phyloP scores from a whole-genome alignment of 1,139 yeast genomes.

The Tardiomyces blankii region DNA sequence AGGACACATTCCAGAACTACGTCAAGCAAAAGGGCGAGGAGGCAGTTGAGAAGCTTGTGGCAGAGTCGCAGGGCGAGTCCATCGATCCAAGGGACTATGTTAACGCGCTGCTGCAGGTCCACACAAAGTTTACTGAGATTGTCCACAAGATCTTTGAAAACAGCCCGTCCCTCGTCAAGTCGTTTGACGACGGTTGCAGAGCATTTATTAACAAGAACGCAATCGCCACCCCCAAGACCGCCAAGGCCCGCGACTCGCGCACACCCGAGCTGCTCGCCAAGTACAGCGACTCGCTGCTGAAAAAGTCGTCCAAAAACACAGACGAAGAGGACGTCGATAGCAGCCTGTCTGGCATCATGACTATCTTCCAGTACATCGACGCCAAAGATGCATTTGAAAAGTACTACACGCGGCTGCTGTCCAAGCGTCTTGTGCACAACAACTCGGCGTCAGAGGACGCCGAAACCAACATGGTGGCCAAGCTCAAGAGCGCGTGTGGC shows the following conservation, averaged over 20 bases:
- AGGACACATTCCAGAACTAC: constrained; percentile 60
- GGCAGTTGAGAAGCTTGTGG: constrained; percentile 55
- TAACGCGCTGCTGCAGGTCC: constrained; percentile 61
- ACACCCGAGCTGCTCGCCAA: constrained; percentile 90
- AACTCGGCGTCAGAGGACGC: constrained; percentile 74
- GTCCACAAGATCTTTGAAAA: constrained; percentile 62
- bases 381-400: constrained; percentile 95
- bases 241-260: constrained; percentile 37
- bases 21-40: constrained; percentile 64
- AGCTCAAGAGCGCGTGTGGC: constrained; percentile 83
- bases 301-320: constrained; percentile 59
- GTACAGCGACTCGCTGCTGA: constrained; percentile 76
- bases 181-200: constrained; percentile 84
- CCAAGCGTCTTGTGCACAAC: constrained; percentile 79
- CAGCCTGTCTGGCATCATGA: constrained; percentile 67
- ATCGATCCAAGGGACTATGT: constrained; percentile 75
- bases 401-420: constrained; percentile 79
- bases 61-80: constrained; percentile 29
- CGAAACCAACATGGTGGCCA: constrained; percentile 78
- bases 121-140: constrained; percentile 54
- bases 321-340: constrained; percentile 62
- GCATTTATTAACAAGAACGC: constrained; percentile 73
- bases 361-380: constrained; percentile 74
- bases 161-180: constrained; percentile 72
- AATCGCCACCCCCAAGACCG: constrained; percentile 55